Evolutionary conservation across 169 alveolate genomes (phyloP).

Genomic region (Gregarina niphandrodes): DNA sequence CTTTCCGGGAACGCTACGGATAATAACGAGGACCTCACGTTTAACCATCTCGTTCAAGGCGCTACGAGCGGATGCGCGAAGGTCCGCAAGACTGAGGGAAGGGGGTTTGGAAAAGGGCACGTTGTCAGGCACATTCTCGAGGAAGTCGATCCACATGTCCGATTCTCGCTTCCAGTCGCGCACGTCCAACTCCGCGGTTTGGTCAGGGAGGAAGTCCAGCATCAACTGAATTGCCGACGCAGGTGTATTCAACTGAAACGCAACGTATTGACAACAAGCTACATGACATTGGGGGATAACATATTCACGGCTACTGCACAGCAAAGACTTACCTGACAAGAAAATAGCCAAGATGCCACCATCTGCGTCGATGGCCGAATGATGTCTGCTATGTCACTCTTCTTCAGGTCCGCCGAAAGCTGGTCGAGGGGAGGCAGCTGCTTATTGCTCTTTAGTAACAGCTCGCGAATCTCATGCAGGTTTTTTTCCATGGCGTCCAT

Average conservation of each 20-base stretch:
- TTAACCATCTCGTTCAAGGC: conserved; percentile 38
- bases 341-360: conserved; percentile 61
- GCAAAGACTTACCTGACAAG: conserved; percentile 44
- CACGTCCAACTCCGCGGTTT: conserved; percentile 50
- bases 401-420: background rate
- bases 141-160: conserved; percentile 50
- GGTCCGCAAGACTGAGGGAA: conserved; percentile 3
- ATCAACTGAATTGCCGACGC: conserved; percentile 56
- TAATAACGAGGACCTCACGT: conserved; percentile 36
- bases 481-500: conserved; percentile 23
- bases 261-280: background rate
- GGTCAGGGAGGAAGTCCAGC: conserved; percentile 45
- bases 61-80: conserved; percentile 28
- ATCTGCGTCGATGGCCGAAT: conserved; percentile 36
- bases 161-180: conserved; percentile 57
- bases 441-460: conserved; percentile 4
- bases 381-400: conserved; percentile 15
- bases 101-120: conserved; percentile 12
- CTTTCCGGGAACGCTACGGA: conserved; percentile 53
- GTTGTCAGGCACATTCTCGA: conserved; percentile 44
- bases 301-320: too few species aligned
- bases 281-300: background rate
- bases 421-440: background rate
- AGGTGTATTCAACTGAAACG: conserved; percentile 45
- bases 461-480: conserved; percentile 10